phyloP scores from a whole-genome alignment of 192 early-diverging fungal species.

The Jimgerdemannia flammicorona region DNA sequence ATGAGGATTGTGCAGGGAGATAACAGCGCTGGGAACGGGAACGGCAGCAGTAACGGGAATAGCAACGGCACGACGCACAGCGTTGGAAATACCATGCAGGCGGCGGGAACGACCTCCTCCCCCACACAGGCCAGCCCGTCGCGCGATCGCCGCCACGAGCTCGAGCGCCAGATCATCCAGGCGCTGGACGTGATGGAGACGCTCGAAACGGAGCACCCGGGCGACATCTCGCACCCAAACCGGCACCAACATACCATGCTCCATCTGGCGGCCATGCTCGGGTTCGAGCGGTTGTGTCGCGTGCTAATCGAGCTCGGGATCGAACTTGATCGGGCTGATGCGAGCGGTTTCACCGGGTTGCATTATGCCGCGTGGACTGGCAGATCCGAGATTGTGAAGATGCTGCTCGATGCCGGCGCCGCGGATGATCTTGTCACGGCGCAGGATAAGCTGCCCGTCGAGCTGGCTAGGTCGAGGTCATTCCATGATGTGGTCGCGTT shows the following conservation, averaged over 20 bases:
- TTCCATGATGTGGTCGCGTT: neutral
- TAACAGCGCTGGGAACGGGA: conserved; percentile 9
- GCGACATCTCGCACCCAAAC: conserved; percentile 31
- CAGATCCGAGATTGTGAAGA: conserved; percentile 42
- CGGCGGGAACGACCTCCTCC: neutral
- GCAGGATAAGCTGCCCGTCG: conserved; percentile 6
- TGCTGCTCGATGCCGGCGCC: conserved; percentile 37
- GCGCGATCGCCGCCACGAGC: neutral
- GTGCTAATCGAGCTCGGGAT: conserved; percentile 41
- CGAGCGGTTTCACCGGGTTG: conserved; percentile 65
- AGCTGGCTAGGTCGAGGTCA: neutral
- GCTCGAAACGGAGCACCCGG: conserved; percentile 29
- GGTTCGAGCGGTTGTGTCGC: conserved; percentile 44
- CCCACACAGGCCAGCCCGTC: neutral
- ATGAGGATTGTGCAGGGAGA: conserved; percentile 50
- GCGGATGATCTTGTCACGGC: conserved; percentile 11
- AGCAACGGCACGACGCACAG: neutral
- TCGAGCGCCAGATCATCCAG: conserved; percentile 39
- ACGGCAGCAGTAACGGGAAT: neutral
- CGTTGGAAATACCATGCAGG: neutral
- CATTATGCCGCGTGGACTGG: conserved; percentile 68
- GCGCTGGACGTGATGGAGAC: conserved; percentile 34
- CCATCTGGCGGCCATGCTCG: conserved; percentile 62
- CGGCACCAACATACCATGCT: conserved; percentile 55
- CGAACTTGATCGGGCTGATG: conserved; percentile 47